Base-by-base conservation (phyloP, 306 rosid species). In the Medicago ruthenica region DNA sequence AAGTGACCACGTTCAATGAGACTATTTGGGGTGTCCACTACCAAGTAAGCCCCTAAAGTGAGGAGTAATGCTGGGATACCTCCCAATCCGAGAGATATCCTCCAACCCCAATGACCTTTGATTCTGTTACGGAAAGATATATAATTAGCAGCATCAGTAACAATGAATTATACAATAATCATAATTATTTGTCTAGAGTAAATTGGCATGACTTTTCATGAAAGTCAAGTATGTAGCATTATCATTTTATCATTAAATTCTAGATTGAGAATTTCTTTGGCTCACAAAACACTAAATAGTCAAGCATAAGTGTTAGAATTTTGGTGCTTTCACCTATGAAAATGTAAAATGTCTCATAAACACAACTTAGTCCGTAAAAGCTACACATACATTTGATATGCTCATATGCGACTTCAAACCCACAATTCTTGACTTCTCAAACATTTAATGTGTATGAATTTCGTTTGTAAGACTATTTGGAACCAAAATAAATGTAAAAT, bases 61-160 rank as follows among this genome's bases (percentile, higher is more conserved):
- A 94, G 84, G 6, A 94, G 87, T 14, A 87, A 60, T 1, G 98
- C 96, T 0, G 98, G 98, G 40, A 94, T 41, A 5, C 92, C 96
- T 2, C 93, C 96, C 80, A 94, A 45, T 14, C 98, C 98, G 39
- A 94, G 74, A 16, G 98, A 94, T 10, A 94, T 2, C 71, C 98
- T 89, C 98, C 98, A 94, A 3, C 98, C 98, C 96, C 96, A 92
- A 71, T 94, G 97, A 3, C 96, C 97, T 39, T 67, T 0, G 50
- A 92, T 90, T 77, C 98, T 94, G 81, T 47, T 3, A 0, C 59
- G 50, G 64, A 55, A 70, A 7, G 10, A 12, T 4, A 73, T 57
- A 41, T 36, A 37, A 18, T 71, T 4, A 27, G 31, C 36, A 64
- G 1, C 66, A 47, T 39, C 73, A 77, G 9, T 57, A 21, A 59